Base-by-base conservation (phyloP, 1,284 basidiomycete genomes). In the Peniophora sp. region DNA sequence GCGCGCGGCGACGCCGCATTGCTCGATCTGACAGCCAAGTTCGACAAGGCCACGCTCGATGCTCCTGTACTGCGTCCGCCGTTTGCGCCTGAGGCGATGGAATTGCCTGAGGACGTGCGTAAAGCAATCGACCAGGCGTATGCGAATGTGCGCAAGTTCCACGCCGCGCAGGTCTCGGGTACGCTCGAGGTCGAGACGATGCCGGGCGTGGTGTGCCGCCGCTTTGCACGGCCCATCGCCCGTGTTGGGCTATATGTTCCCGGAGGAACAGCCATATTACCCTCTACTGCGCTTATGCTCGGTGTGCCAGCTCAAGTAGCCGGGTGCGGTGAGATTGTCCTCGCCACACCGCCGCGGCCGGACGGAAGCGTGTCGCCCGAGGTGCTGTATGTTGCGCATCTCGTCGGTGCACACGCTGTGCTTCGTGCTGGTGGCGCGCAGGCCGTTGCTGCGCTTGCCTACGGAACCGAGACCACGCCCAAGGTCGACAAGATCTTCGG, bases 401-500 rank as follows among this genome's bases (percentile, higher is more conserved):
- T 95, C 50, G 84, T 91, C 22, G 93, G 93, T 27, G 94, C 92
- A 1, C 86, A 87, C 10, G 86, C 87, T 36, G 84, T 98, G 56
- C 74, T 98, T 56, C 92, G 90, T 66, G 94, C 94, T 3, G 97
- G 97, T 45, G 97, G 97, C 32, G 97, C 92, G 2, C 97, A 99
- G 65, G 97, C 97, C 1, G 83, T 99, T n/a, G 92, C 93, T 14
- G 96, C 94, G 0, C 77, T 99, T 70, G 97, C 97, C 1, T 99
- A 98, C 67, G 97, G 97, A 14, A 99, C 97, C 3, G 76, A 88
- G 63, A 87, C 86, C 2, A 93, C 96, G 8, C 93, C 94, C n/a
- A 99, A 99, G 71, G 97, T 99, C 16, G 97, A 99, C 77, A 99
- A 97, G 72, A 96, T 99, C 59, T 97, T 97, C 61, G 97, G 97